Conservation (phyloP, 805 yeast species). For the Teunomyces atbi region DNA sequence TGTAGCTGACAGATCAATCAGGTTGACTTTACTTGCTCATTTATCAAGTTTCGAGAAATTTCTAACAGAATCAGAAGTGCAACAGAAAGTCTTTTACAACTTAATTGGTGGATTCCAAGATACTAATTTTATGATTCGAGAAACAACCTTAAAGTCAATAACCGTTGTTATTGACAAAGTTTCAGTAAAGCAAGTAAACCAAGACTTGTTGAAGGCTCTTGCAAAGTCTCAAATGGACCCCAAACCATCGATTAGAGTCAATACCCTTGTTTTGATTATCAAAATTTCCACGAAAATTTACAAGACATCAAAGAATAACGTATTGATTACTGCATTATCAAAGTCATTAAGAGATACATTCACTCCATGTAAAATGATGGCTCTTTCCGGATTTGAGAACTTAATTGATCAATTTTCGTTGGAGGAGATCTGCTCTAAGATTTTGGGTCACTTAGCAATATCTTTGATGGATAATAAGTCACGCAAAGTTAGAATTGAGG, state of each 20-base stretch:
- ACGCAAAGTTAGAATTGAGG: slow-evolving; percentile 66
- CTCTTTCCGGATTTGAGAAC: slow-evolving; percentile 68
- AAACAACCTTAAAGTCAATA: slow-evolving; percentile 70
- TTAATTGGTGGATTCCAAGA: slow-evolving; percentile 84
- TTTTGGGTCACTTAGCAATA: slow-evolving; percentile 82
- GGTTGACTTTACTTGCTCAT: slow-evolving; percentile 66
- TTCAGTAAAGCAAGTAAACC: slow-evolving; percentile 77
- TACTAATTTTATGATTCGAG: slow-evolving; percentile 75
- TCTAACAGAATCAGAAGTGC: slow-evolving; percentile 60
- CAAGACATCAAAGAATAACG: slow-evolving; percentile 58
- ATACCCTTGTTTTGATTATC: slow-evolving; percentile 68
- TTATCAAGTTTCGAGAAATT: slow-evolving; percentile 53
- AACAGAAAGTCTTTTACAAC: slow-evolving; percentile 63
- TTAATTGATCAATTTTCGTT: slow-evolving; percentile 67
- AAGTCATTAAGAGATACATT: slow-evolving; percentile 80
- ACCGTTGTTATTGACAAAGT: slow-evolving; percentile 63
- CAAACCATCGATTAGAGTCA: slow-evolving; percentile 72
- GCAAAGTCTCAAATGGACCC: slow-evolving; percentile 83
- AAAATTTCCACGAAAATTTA: slow-evolving; percentile 62
- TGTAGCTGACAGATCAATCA: slow-evolving; percentile 70
- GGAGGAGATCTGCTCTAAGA: slow-evolving; percentile 73
- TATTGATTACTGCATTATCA: slow-evolving; percentile 81
- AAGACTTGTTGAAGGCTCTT: slow-evolving; percentile 73
- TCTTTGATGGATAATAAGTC: slow-evolving; percentile 72
- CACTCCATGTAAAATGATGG: slow-evolving; percentile 70